These are phyloP conservation scores for Aspergillus sp. DNA, from an alignment of 2,329 filamentous ascomycete genomes.

Conservation along the genomic window DNA sequence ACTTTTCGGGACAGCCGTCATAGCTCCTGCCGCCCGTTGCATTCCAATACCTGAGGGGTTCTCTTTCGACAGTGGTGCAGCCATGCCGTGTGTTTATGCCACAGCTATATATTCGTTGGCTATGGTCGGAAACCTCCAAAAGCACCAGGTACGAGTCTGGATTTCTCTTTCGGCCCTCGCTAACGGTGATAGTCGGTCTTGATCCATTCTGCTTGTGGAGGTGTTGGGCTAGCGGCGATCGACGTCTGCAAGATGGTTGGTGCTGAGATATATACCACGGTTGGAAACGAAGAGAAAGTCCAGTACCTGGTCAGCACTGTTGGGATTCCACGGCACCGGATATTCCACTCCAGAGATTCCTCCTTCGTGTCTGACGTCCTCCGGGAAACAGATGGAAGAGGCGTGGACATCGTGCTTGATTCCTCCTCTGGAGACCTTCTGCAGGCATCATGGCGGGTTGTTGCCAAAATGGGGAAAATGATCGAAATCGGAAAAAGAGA, in stretches of 20 bases:
- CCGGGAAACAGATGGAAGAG: conserved; percentile 5
- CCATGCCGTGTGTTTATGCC: neutral
- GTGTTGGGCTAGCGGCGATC: neutral
- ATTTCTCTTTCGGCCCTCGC: neutral
- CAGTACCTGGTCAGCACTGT: conserved; percentile 11
- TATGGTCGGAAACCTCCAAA: neutral
- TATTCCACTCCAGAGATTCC: conserved; percentile 12
- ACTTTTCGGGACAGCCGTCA: neutral
- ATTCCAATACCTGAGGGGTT: neutral
- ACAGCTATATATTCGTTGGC: neutral
- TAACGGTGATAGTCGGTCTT: neutral
- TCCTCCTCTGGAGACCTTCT: conserved; percentile 14
- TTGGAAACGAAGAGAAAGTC: conserved; percentile 9
- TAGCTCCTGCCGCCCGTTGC: neutral
- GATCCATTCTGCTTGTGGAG: neutral
- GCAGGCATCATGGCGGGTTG: conserved; percentile 17
- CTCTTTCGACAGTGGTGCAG: neutral
- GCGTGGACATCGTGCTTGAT: conserved; percentile 18
- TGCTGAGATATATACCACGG: conserved; percentile 8
- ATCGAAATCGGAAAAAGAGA: conserved; percentile 17
- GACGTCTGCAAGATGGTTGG: neutral
- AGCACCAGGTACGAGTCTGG: neutral
- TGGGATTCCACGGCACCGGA: conserved; percentile 9
- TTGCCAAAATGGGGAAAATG: conserved; percentile 17
- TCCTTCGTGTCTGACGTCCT: conserved; percentile 8